Conservation (phyloP, 441 rosid species). For the Populus hybrid region DNA sequence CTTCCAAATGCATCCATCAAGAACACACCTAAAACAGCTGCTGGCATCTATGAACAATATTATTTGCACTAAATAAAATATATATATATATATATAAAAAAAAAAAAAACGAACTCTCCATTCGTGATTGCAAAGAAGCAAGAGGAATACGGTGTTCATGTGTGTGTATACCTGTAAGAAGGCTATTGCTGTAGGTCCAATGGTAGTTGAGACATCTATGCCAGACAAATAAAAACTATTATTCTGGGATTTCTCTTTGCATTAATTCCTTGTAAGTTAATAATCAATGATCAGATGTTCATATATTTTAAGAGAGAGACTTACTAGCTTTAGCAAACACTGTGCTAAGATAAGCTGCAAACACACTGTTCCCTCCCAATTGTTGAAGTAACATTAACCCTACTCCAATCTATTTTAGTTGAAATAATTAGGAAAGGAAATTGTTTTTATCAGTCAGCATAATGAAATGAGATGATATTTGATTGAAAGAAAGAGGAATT, state of each 20-base stretch:
- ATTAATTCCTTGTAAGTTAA: background rate
- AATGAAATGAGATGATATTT: background rate
- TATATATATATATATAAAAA: too few species aligned
- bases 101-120: background rate
- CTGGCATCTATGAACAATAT: slow-evolving; percentile 39
- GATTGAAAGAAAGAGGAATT: too few species aligned
- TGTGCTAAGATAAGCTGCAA: background rate
- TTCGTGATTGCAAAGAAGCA: background rate
- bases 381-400: slow-evolving; percentile 8
- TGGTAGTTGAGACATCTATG: background rate
- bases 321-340: slow-evolving; percentile 5
- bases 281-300: background rate
- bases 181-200: background rate
- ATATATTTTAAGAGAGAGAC: background rate
- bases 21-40: slow-evolving; percentile 25
- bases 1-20: slow-evolving; percentile 57
- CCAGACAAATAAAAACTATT: background rate
- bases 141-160: too few species aligned
- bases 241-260: background rate
- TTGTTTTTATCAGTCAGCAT: too few species aligned
- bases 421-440: too few species aligned
- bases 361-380: background rate
- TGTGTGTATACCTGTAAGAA: background rate
- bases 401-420: background rate
- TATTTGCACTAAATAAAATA: background rate